Percentiles rank a stretch among this genome's conserved stretches.
Evolutionary conservation across 2,329 filamentous ascomycete species (phyloP).

Genomic region (Coniochaeta ligniaria): DNA sequence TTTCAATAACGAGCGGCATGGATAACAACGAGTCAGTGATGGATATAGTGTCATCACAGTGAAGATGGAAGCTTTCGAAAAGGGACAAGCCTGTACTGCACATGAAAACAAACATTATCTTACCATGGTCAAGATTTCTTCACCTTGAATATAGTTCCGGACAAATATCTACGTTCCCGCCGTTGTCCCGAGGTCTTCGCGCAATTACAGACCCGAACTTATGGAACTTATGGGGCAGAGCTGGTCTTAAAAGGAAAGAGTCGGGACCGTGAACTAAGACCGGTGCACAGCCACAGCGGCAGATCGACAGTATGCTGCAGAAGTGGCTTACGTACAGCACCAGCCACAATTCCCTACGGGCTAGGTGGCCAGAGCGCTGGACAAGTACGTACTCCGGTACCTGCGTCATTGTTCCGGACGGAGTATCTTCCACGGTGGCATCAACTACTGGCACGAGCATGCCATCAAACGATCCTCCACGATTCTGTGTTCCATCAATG

Average conservation of each 20-base stretch:
- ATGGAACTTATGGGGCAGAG: not conserved
- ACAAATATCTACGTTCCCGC: not conserved
- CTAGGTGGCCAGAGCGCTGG: not conserved
- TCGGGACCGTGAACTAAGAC: not conserved
- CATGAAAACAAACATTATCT: not conserved
- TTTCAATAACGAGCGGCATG: not conserved
- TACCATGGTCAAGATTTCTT: not conserved
- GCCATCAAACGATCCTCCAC: not conserved
- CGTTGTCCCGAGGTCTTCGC: not conserved
- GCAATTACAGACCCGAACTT: not conserved
- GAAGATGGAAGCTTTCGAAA: not conserved
- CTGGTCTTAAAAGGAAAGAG: not conserved
- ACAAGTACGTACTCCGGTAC: not conserved
- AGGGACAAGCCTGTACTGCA: not conserved
- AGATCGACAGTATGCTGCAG: not conserved
- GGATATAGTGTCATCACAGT: not conserved
- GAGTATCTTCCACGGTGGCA: slow-evolving; percentile 2
- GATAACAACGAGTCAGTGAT: not conserved
- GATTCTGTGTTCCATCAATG: not conserved
- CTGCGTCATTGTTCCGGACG: not conserved
- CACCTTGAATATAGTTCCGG: not conserved
- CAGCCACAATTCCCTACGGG: not conserved
- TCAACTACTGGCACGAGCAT: not conserved
- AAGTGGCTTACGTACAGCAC: not conserved
- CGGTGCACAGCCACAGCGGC: not conserved